Evolutionary conservation across 2,329 filamentous ascomycete species (phyloP).

Genomic region (Aspergillus fumigatus): DNA sequence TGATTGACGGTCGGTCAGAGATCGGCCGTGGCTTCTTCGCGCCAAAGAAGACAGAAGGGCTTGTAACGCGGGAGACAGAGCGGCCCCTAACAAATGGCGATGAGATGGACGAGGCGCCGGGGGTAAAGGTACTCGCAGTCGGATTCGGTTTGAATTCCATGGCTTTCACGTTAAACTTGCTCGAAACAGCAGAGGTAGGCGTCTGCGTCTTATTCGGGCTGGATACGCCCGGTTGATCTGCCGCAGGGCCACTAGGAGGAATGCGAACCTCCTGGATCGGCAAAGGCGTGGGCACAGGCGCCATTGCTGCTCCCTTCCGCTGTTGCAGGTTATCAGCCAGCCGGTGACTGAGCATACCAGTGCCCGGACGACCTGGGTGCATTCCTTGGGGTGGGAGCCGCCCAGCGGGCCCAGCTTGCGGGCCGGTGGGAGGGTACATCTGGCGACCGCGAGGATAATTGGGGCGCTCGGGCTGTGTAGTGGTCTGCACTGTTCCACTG

Average conservation of each 20-base stretch:
- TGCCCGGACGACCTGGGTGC: slow-evolving; percentile 38
- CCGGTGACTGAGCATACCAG: slow-evolving; percentile 48
- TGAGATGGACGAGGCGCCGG: slow-evolving; percentile 60
- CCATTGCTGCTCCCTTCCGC: slow-evolving; percentile 41
- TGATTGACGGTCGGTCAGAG: slow-evolving; percentile 51
- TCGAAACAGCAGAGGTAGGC: slow-evolving; percentile 49
- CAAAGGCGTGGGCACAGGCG: slow-evolving; percentile 49
- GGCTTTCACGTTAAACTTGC: slow-evolving; percentile 58
- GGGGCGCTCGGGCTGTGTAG: slow-evolving; percentile 44
- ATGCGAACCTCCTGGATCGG: slow-evolving; percentile 63
- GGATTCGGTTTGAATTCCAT: slow-evolving; percentile 82
- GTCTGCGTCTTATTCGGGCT: slow-evolving; percentile 47
- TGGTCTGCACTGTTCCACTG: slow-evolving; percentile 31
- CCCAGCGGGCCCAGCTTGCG: slow-evolving; percentile 39
- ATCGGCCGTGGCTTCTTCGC: slow-evolving; percentile 66
- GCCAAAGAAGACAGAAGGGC: slow-evolving; percentile 56
- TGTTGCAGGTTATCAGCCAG: slow-evolving; percentile 51
- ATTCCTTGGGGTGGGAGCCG: slow-evolving; percentile 41
- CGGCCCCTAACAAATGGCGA: slow-evolving; percentile 54
- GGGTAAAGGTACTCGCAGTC: slow-evolving; percentile 75
- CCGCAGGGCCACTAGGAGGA: slow-evolving; percentile 69
- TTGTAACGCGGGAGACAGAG: slow-evolving; percentile 44
- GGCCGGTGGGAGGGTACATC: slow-evolving; percentile 44
- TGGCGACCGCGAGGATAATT: slow-evolving; percentile 45
- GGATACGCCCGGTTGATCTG: slow-evolving; percentile 46